A percentile compares a stretch with the other conserved stretches of the same genome.
phyloP scores from a whole-genome alignment of 2,329 filamentous ascomycete genomes.

The Catunica adiposa region DNA sequence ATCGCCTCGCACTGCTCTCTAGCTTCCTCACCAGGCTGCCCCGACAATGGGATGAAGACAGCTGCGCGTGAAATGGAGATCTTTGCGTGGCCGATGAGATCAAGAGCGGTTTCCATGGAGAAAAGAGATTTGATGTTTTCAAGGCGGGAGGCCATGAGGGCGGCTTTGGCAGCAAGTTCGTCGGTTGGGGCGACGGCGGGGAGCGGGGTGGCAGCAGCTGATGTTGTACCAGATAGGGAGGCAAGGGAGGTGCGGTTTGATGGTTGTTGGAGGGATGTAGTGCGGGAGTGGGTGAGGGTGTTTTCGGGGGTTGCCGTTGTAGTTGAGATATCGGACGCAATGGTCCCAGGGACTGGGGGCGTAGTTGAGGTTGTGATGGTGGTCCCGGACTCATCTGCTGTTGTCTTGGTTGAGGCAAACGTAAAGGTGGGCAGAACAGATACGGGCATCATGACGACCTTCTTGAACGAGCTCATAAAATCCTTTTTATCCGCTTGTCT shows the following conservation, averaged over 20 bases:
- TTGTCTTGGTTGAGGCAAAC: slow-evolving; percentile 4
- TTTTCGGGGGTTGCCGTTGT: background rate
- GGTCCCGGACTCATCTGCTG: background rate
- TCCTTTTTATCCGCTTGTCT: slow-evolving; percentile 91
- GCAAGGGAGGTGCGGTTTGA: slow-evolving; percentile 17
- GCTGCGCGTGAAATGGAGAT: slow-evolving; percentile 71
- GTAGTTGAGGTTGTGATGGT: background rate
- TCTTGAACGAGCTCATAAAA: slow-evolving; percentile 90
- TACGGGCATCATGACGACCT: slow-evolving; percentile 98
- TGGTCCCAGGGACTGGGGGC: background rate
- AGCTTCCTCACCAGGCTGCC: slow-evolving; percentile 65
- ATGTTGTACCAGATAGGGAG: too few species aligned
- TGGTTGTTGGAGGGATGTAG: background rate
- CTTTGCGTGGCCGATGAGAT: slow-evolving; percentile 78
- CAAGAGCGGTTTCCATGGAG: slow-evolving; percentile 86
- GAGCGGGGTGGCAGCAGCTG: too few species aligned
- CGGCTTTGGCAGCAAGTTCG: slow-evolving; percentile 91
- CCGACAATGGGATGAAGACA: slow-evolving; percentile 64
- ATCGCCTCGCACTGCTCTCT: slow-evolving; percentile 79
- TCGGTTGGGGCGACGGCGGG: slow-evolving; percentile 62
- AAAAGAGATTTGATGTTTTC: slow-evolving; percentile 92
- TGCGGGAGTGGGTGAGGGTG: background rate
- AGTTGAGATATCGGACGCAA: background rate
- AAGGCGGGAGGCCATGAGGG: slow-evolving; percentile 83
- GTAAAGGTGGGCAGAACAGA: slow-evolving; percentile 57